phyloP scores from a whole-genome alignment of 1,284 basidiomycete species.

The Ceratobasidium sp. region DNA sequence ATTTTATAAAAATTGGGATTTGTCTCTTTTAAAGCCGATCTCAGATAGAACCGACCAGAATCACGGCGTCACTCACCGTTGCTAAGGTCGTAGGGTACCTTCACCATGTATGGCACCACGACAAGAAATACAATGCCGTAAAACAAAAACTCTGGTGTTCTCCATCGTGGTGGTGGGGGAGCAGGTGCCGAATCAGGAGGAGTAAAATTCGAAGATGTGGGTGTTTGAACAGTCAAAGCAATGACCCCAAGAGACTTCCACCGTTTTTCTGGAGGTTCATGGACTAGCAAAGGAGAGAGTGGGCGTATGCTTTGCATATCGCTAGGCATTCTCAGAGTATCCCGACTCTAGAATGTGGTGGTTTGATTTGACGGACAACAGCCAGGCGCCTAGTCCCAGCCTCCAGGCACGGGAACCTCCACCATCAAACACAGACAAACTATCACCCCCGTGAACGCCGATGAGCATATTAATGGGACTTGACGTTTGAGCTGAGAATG shows the following conservation, averaged over 20 bases:
- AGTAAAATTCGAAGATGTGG: constrained; percentile 58
- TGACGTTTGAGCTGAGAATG: neutral
- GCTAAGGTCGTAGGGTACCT: constrained; percentile 85
- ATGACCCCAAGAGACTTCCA: constrained; percentile 48
- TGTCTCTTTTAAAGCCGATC: constrained; percentile 63
- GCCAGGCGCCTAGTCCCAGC: constrained; percentile 16
- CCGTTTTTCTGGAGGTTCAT: constrained; percentile 24
- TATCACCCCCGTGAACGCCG: neutral
- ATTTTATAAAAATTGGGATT: constrained; percentile 83
- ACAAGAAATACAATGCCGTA: constrained; percentile 78
- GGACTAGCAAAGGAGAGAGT: constrained; percentile 28
- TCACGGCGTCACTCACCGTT: constrained; percentile 66
- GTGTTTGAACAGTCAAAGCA: constrained; percentile 65
- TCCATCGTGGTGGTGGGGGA: constrained; percentile 74
- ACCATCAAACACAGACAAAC: neutral
- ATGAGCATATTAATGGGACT: neutral
- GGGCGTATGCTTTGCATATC: constrained; percentile 41
- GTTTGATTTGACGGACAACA: constrained; percentile 11
- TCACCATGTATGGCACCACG: constrained; percentile 83
- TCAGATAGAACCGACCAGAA: constrained; percentile 27
- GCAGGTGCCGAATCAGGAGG: constrained; percentile 52
- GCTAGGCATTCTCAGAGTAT: constrained; percentile 31
- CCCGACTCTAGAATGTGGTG: neutral
- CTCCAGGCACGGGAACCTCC: too few species aligned
- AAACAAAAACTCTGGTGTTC: constrained; percentile 83